Base-by-base conservation (phyloP, 129 eudicot genomes). In the Chrysanthemum lavandulifolium region DNA sequence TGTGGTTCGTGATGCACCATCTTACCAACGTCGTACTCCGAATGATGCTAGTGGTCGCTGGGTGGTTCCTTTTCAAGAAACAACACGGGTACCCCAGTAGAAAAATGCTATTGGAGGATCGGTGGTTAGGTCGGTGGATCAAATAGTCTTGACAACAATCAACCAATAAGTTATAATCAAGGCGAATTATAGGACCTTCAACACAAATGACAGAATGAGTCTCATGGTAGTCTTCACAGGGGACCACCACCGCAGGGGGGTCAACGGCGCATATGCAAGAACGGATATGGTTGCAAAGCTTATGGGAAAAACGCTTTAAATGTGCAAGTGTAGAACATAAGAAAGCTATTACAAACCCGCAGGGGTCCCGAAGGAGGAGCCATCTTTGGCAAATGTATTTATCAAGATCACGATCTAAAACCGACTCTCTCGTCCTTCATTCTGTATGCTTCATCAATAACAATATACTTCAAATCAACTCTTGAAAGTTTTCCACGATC, bases 391-490 rank as follows among this genome's bases (percentile, higher is more conserved):
- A 94, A 69, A 97, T 96, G 73, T 94, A 94, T 78, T 81, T 83
- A 73, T 94, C 99, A 76, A 94, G 96, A 83, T 94, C 99, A 61
- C 99, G 99, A 40, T 97, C 97, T 51, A 94, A 86, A 77, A 94
- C 99, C 1, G 99, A 94, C 56, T 94, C 99, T 68, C 97, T 82
- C n/a, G 73, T 94, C 99, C 84, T 94, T 94, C 99, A 94, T 94
- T 76, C 99, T 71, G 77, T 94, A 97, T 49, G 99, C 99, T 83
- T 94, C 99, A 74, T 94, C 99, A 63, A 94, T 94, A 71, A 94
- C 73, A 21, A 94, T 90, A 72, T 94, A 94, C 76, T 90, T 94
- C 99, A 97, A 94, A 68, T 94, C 99, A 56, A 94, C 75, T 85
- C 86, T 94, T 7, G 99, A 90, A 57, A 94, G 97, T 54, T 94